phyloP scores from a whole-genome alignment of 495 filamentous ascomycete genomes.

The Neurospora sp. region DNA sequence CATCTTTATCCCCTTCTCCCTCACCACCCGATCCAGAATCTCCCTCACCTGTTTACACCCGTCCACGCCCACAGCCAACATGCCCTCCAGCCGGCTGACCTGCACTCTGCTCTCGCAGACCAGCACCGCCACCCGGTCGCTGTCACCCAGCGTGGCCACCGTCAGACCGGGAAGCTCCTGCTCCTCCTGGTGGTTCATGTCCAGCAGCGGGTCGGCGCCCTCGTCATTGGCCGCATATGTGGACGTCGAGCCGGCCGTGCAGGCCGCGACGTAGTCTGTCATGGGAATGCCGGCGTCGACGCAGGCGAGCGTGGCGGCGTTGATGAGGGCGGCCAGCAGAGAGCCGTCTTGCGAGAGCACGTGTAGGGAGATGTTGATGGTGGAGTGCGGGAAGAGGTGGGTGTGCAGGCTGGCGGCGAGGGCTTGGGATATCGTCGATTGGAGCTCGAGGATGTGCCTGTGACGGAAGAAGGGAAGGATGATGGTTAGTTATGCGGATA shows the following conservation, averaged over 20 bases:
- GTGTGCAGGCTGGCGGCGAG: slow-evolving; percentile 68
- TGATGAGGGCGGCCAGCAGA: slow-evolving; percentile 78
- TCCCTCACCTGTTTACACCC: slow-evolving; percentile 79
- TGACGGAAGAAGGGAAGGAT: not conserved
- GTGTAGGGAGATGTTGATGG: slow-evolving; percentile 71
- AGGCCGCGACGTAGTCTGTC: slow-evolving; percentile 80
- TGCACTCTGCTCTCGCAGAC: slow-evolving; percentile 80
- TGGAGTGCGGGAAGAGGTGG: slow-evolving; percentile 81
- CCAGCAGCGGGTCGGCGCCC: slow-evolving; percentile 73
- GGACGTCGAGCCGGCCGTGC: slow-evolving; percentile 70
- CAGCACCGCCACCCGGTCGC: slow-evolving; percentile 66
- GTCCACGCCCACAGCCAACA: slow-evolving; percentile 85
- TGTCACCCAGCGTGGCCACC: slow-evolving; percentile 61
- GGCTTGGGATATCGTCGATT: slow-evolving; percentile 59
- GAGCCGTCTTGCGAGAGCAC: slow-evolving; percentile 88
- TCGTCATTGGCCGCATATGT: slow-evolving; percentile 55
- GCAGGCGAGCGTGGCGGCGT: slow-evolving; percentile 84
- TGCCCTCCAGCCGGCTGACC: slow-evolving; percentile 68
- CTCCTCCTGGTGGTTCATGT: slow-evolving; percentile 79
- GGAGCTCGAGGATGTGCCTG: slow-evolving; percentile 74
- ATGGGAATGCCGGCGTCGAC: slow-evolving; percentile 94
- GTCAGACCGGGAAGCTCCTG: slow-evolving; percentile 84
- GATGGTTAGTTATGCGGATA: slow-evolving; percentile 1
- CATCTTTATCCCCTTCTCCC: slow-evolving; percentile 52
- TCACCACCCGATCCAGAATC: slow-evolving; percentile 62